Base-by-base conservation (phyloP, 2,329 filamentous ascomycete species). In the Colletotrichum brevisporum region DNA sequence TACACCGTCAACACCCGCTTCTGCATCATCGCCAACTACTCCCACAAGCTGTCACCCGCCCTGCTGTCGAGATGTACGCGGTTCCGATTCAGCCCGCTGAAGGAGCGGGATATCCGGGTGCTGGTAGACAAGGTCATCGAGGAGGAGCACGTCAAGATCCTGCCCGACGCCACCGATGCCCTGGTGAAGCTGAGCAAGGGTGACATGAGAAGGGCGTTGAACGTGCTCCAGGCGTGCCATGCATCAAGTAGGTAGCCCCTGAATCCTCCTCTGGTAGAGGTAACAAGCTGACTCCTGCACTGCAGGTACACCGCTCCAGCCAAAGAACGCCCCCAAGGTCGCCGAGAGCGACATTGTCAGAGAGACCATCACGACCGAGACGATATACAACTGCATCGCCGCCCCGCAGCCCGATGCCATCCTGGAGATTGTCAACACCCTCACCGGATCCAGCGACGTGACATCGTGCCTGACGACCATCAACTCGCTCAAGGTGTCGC, bases 11-110 rank as follows among this genome's bases (percentile, higher is more conserved):
- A 99, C 83, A 98, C 96, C 2, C 88, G 96, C 60, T 99, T 99
- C 83, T 98, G 95, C 83, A 94, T 99, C 78, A 98, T 99, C 75
- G 96, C 96, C 75, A 99, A 99, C 83, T 99, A 99, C 81, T 96
- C 96, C 36, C 96, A 99, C 84, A 99, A 99, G 81, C 90, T 99
- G 47, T 97, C 94, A 13, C 95, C 96, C 0, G 96, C 96, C 0
- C 85, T 99, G 51, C 85, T 99, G 61, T 98, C 95, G 56, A 87
- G 96, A 75, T 99, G 96, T 82, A 99, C 96, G 10, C 87, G 96
- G 45, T 99, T 99, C 80, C 88, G 96, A 39, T 99, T 99, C 82
- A 97, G 94, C 73, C 96, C 96, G 12, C 84, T 99, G 63, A 97
- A 97, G 79, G 93, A 97, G 75, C 84, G 80, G 6, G 96, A 98